These are phyloP conservation scores for Globomyces pollinis-pini DNA, from an alignment of 192 early-diverging fungal species.

Conservation along the genomic window DNA sequence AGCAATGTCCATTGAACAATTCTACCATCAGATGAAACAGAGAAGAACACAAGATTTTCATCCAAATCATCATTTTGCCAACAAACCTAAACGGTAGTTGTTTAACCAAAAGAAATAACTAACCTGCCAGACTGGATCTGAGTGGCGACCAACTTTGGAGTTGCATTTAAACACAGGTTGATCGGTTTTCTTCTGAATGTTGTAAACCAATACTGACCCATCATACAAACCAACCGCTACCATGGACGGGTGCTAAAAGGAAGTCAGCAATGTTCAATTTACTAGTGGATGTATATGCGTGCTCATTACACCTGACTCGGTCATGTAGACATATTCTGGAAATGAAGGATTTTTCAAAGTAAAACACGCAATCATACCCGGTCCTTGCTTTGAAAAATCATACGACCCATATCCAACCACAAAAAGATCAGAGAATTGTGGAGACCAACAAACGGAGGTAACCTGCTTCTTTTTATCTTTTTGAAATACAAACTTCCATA, in stretches of 20 bases:
- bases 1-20: slow-evolving; percentile 54
- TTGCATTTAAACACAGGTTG: slow-evolving; percentile 40
- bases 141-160: slow-evolving; percentile 40
- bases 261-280: too few relatives aligned
- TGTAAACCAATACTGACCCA: slow-evolving; percentile 50
- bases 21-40: slow-evolving; percentile 50
- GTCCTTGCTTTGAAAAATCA: slow-evolving; percentile 52
- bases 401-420: slow-evolving; percentile 56
- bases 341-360: slow-evolving; percentile 55
- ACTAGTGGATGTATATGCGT: slow-evolving; percentile 51
- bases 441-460: slow-evolving; percentile 50
- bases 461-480: slow-evolving; percentile 57
- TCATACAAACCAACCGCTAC: slow-evolving; percentile 57
- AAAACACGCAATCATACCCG: slow-evolving; percentile 54
- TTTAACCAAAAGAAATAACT: not conserved
- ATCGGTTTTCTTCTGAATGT: slow-evolving; percentile 48
- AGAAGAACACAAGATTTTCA: slow-evolving; percentile 56
- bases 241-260: slow-evolving; percentile 57
- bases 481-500: slow-evolving; percentile 54
- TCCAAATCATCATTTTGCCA: slow-evolving; percentile 65
- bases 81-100: too few relatives aligned
- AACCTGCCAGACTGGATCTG: slow-evolving; percentile 63
- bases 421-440: slow-evolving; percentile 46
- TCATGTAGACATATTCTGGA: slow-evolving; percentile 49
- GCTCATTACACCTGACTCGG: slow-evolving; percentile 52